A percentile compares a stretch with the other conserved stretches of the same genome.
Evolutionary conservation across 2,329 filamentous ascomycete genomes (phyloP).

Genomic region (Diaporthe sp.): DNA sequence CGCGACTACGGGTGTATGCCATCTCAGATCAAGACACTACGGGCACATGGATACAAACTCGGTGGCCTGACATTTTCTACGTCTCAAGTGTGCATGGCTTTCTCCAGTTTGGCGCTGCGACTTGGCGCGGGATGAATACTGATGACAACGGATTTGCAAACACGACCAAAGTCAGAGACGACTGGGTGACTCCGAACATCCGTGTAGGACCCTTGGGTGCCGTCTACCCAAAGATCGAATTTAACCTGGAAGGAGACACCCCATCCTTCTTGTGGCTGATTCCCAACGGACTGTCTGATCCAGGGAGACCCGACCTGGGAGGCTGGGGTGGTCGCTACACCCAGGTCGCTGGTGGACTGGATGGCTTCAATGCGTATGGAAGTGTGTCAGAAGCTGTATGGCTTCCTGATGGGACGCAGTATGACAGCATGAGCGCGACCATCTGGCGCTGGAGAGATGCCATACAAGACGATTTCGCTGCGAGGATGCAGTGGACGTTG

Average conservation of each 20-base stretch:
- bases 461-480: neutral
- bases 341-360: neutral
- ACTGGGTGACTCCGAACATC: neutral
- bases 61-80: neutral
- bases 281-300: neutral
- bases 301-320: neutral
- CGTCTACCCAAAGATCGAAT: neutral
- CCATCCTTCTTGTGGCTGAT: neutral
- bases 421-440: neutral
- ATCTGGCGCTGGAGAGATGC: slow-evolving; percentile 1
- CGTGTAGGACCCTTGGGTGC: neutral
- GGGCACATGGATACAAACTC: neutral
- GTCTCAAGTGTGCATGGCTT: neutral
- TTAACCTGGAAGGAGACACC: neutral
- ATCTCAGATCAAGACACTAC: neutral
- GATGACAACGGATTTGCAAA: slow-evolving; percentile 2
- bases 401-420: neutral
- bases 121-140: neutral
- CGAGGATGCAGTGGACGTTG: slow-evolving; percentile 10
- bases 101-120: neutral
- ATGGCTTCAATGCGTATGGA: neutral
- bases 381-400: neutral
- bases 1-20: neutral
- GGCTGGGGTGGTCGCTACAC: neutral
- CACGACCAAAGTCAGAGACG: neutral